These are phyloP conservation scores for Pontederia paniculata DNA, from an alignment of 176 grass and related monocot species.

Conservation along the genomic window DNA sequence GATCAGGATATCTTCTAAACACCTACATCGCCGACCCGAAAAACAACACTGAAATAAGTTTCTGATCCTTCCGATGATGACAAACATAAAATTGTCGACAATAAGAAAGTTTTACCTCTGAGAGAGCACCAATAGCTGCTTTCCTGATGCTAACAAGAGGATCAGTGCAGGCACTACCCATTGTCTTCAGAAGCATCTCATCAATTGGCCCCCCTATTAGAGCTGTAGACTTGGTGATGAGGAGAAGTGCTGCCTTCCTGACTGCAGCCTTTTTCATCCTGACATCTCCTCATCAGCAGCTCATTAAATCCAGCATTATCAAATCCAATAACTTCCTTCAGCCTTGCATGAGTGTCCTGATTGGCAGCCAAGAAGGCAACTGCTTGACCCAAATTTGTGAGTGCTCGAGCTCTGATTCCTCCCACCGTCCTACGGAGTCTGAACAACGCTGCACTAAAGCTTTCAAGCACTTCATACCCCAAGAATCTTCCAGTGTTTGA, in stretches of 20 bases:
- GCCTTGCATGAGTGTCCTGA: slow-evolving; percentile 22
- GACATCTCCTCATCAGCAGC: slow-evolving; percentile 53
- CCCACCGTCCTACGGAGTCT: slow-evolving; percentile 38
- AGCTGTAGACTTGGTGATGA: slow-evolving; percentile 52
- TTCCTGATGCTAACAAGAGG: slow-evolving; percentile 80
- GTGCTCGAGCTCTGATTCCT: slow-evolving; percentile 55
- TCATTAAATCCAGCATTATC: slow-evolving; percentile 45
- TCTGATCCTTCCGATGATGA: background rate
- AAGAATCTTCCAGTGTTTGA: background rate
- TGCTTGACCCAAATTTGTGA: slow-evolving; percentile 55
- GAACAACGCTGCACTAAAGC: slow-evolving; percentile 60
- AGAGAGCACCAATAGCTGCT: slow-evolving; percentile 82
- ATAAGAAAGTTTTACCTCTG: slow-evolving; percentile 47
- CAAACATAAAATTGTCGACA: background rate
- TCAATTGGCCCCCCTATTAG: slow-evolving; percentile 60
- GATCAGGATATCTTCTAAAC: slow-evolving; percentile 65
- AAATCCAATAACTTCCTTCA: slow-evolving; percentile 36
- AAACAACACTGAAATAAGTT: background rate
- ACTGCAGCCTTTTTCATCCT: slow-evolving; percentile 88
- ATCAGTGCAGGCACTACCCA: slow-evolving; percentile 77
- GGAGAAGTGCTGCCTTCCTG: slow-evolving; percentile 70
- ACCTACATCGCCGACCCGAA: slow-evolving; percentile 21
- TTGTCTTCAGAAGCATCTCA: slow-evolving; percentile 40
- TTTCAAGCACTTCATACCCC: slow-evolving; percentile 45
- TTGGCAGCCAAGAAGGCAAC: slow-evolving; percentile 43